These are phyloP conservation scores for Sisymbrium altissimum DNA, from an alignment of 345 rosid species.

Conservation along the genomic window DNA sequence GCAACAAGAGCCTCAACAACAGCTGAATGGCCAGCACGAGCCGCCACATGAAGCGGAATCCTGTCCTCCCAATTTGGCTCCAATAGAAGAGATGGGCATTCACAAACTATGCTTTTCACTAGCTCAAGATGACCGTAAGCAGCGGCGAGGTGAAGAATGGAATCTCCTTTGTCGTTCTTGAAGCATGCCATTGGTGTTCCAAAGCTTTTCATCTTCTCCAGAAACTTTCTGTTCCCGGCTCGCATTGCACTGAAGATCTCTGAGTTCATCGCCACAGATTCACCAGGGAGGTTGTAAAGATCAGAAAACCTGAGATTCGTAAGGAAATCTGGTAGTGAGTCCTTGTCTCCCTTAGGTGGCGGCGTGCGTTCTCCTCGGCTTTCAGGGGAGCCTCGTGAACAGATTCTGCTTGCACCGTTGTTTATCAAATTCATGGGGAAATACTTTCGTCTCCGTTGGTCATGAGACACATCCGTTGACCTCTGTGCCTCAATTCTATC, in stretches of 20 bases:
- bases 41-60: slow-evolving; percentile 17
- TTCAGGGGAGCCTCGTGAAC: not conserved
- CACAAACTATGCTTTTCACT: not conserved
- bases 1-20: not conserved
- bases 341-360: too few relatives aligned
- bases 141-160: slow-evolving; percentile 12
- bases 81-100: not conserved
- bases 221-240: not conserved
- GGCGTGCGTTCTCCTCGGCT: not conserved
- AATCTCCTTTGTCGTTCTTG: not conserved
- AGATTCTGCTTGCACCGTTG: not conserved
- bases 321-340: not conserved
- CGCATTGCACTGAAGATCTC: not conserved
- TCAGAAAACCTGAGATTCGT: not conserved
- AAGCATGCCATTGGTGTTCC: not conserved
- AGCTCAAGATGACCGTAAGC: not conserved
- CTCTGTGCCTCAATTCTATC: not conserved
- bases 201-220: not conserved
- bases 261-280: not conserved
- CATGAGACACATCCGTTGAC: not conserved
- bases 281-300: not conserved
- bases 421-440: not conserved
- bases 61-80: not conserved
- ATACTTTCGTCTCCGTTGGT: not conserved
- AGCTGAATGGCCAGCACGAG: not conserved